phyloP scores from a whole-genome alignment of 495 filamentous ascomycete genomes.

The Aspergillus indologenus region DNA sequence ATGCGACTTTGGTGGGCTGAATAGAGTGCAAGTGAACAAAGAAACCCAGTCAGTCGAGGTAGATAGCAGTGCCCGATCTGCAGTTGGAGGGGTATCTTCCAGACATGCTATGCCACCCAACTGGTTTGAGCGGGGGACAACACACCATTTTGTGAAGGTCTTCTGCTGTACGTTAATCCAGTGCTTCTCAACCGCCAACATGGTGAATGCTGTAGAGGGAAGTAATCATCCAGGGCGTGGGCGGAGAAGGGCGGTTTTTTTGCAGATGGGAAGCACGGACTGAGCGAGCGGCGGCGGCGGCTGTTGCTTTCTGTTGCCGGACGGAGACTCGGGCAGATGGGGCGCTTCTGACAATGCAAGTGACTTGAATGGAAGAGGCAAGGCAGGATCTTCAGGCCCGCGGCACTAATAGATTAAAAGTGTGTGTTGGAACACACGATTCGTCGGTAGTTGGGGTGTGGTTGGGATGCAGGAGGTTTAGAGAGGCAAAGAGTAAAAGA shows the following conservation, averaged over 20 bases:
- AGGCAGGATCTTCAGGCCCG: slow-evolving; percentile 18
- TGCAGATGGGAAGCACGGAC: slow-evolving; percentile 4
- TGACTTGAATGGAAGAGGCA: slow-evolving; percentile 14
- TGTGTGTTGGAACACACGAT: not conserved
- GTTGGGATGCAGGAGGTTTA: slow-evolving; percentile 1
- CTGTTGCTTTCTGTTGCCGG: slow-evolving; percentile 3
- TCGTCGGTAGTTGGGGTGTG: not conserved
- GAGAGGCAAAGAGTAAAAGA: not conserved
- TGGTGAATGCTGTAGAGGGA: slow-evolving; percentile 30
- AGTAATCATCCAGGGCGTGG: slow-evolving; percentile 40
- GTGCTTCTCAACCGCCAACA: slow-evolving; percentile 73
- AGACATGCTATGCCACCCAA: not conserved
- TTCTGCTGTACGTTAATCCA: slow-evolving; percentile 98
- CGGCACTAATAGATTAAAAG: slow-evolving; percentile 12
- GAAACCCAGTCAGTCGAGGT: slow-evolving; percentile 5
- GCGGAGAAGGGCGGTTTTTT: slow-evolving; percentile 3
- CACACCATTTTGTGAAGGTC: slow-evolving; percentile 97
- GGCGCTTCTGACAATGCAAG: slow-evolving; percentile 3
- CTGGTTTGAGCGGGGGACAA: not conserved
- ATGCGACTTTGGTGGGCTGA: not conserved
- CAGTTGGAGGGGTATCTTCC: not conserved
- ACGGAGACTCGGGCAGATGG: not conserved
- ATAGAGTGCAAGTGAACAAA: slow-evolving; percentile 1
- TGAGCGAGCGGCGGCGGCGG: slow-evolving; percentile 2
- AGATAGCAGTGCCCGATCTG: not conserved